These are phyloP conservation scores for Wickerhamiella slavikovae DNA, from an alignment of 805 yeast species.

Conservation along the genomic window DNA sequence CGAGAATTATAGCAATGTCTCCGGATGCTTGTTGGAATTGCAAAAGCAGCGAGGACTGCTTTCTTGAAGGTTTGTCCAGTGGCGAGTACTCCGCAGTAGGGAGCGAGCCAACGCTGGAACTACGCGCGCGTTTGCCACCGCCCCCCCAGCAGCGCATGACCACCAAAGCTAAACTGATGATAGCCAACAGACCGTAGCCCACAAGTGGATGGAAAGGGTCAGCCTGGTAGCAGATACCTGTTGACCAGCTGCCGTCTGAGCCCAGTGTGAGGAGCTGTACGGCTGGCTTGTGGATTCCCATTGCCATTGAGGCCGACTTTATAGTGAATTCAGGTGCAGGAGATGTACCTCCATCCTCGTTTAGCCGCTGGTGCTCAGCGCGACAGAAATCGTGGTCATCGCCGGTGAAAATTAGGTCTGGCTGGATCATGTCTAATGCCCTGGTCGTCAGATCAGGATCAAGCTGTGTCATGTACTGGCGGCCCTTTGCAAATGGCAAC, in stretches of 20 bases:
- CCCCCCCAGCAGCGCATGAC: too few relatives aligned
- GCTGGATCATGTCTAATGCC: constrained; percentile 38
- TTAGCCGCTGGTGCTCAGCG: constrained; percentile 29
- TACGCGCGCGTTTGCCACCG: too few relatives aligned
- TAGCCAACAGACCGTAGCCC: constrained; percentile 9
- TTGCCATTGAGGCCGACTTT: constrained; percentile 80
- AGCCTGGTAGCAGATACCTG: constrained; percentile 16
- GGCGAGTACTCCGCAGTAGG: too few relatives aligned
- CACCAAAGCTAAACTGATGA: constrained; percentile 2
- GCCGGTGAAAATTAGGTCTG: constrained; percentile 61
- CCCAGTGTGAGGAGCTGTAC: constrained; percentile 55
- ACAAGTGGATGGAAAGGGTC: constrained; percentile 16
- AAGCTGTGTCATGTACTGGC: constrained; percentile 81
- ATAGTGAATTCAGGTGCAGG: constrained; percentile 60
- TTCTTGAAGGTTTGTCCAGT: too few relatives aligned
- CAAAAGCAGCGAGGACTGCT: too few relatives aligned
- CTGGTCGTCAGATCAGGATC: constrained; percentile 36
- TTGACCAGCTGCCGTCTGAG: constrained; percentile 7
- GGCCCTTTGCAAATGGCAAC: constrained; percentile 56
- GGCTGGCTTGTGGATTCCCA: constrained; percentile 76
- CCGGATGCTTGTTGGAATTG: not conserved
- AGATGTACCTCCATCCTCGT: constrained; percentile 4
- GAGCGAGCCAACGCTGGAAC: too few relatives aligned
- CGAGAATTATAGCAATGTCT: not conserved
- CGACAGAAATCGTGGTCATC: constrained; percentile 97